These are phyloP conservation scores for Tricholoma furcatifolium DNA, from an alignment of 768 basidiomycete species.

Conservation along the genomic window DNA sequence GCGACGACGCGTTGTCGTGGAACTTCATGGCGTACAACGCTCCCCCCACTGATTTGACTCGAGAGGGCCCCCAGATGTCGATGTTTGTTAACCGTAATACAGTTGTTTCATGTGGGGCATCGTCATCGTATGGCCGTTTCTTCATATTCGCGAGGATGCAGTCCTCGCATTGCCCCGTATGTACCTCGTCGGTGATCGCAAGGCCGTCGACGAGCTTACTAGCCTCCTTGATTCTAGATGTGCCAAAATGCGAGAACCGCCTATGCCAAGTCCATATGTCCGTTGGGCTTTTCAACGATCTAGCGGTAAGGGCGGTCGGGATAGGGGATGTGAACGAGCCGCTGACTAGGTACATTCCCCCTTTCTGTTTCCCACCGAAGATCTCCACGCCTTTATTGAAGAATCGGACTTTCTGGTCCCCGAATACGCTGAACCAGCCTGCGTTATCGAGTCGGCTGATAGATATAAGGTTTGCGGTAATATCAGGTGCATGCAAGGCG, in stretches of 20 bases:
- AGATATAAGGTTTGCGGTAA: background rate
- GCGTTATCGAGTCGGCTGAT: background rate
- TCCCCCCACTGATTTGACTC: constrained; percentile 13
- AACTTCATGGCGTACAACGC: constrained; percentile 23
- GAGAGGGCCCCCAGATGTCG: constrained; percentile 26
- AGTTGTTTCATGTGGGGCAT: background rate
- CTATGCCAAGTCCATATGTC: too few relatives aligned
- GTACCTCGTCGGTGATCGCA: background rate
- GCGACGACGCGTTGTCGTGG: constrained; percentile 18
- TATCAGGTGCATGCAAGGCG: too few relatives aligned
- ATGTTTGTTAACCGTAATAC: background rate
- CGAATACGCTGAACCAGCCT: too few relatives aligned
- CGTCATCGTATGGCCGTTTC: background rate
- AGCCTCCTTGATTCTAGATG: background rate
- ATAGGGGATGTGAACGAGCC: too few relatives aligned
- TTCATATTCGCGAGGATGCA: too few relatives aligned
- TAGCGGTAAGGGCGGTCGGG: background rate
- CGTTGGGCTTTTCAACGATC: too few relatives aligned
- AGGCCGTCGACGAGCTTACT: background rate
- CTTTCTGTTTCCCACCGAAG: background rate
- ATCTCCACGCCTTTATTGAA: too few relatives aligned
- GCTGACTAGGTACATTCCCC: background rate
- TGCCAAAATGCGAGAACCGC: background rate
- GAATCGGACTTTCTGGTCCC: background rate
- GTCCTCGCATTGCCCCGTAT: background rate